A percentile compares a stretch with the other conserved stretches of the same genome.
phyloP scores from a whole-genome alignment of 345 rosid species.

The Noccaea caerulescens region DNA sequence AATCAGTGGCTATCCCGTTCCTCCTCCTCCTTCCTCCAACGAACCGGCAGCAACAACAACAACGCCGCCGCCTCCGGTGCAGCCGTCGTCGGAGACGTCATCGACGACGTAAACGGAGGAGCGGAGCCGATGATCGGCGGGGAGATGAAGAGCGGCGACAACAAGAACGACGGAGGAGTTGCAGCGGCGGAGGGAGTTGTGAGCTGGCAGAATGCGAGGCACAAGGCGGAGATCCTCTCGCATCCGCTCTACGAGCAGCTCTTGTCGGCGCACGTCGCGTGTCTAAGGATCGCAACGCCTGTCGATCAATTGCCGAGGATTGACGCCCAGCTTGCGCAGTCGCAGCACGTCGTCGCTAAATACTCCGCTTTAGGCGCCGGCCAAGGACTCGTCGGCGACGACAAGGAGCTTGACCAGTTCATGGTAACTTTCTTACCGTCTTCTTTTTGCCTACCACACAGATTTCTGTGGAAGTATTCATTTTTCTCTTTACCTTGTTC shows the following conservation, averaged over 20 bases:
- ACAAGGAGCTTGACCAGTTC: conserved; percentile 97
- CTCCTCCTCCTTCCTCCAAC: conserved; percentile 52
- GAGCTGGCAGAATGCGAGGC: conserved; percentile 89
- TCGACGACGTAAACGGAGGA: conserved; percentile 57
- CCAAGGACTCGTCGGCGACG: conserved; percentile 71
- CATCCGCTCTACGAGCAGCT: conserved; percentile 95
- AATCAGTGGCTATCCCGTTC: conserved; percentile 78
- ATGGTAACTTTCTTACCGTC: conserved; percentile 54
- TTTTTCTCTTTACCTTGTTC: too few species aligned
- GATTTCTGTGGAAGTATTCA: too few species aligned
- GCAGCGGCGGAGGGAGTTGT: conserved; percentile 53
- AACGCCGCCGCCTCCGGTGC: conserved; percentile 54
- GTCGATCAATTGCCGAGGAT: conserved; percentile 95
- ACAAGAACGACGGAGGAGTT: conserved; percentile 48
- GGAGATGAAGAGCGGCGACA: conserved; percentile 31
- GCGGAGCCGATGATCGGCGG: conserved; percentile 55
- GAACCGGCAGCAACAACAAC: conserved; percentile 69
- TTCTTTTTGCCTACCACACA: too few species aligned
- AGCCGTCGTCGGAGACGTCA: conserved; percentile 57
- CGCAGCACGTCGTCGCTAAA: conserved; percentile 87
- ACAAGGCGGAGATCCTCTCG: conserved; percentile 81
- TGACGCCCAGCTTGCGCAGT: conserved; percentile 95
- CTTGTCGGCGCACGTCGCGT: conserved; percentile 87
- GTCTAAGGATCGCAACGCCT: conserved; percentile 90
- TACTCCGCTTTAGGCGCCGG: conserved; percentile 69